These are phyloP conservation scores for Podila minutissima DNA, from an alignment of 192 early-diverging fungal species.

Conservation along the genomic window DNA sequence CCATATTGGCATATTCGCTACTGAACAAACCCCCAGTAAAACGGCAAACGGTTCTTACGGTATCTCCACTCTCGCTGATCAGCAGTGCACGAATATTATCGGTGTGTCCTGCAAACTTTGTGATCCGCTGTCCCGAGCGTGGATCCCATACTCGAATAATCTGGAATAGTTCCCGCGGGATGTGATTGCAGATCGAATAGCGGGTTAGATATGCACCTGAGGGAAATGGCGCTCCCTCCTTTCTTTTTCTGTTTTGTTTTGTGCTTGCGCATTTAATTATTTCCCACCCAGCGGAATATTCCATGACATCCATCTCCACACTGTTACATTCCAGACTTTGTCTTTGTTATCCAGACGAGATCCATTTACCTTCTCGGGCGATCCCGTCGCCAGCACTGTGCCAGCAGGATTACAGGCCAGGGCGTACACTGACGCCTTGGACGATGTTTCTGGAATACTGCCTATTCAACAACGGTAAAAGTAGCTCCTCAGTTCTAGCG, in stretches of 20 bases:
- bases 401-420: constrained; percentile 85
- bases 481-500: no score
- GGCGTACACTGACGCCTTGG: constrained; percentile 85
- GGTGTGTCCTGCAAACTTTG: constrained; percentile 91
- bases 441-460: constrained; percentile 59
- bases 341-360: no score
- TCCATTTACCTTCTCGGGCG: constrained; percentile 83
- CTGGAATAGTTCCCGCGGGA: constrained; percentile 33
- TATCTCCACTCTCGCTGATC: constrained; percentile 87
- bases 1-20: background rate
- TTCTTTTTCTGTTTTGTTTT: no score
- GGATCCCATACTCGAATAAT: constrained; percentile 93
- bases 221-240: no score
- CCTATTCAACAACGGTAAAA: constrained; percentile 11
- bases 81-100: constrained; percentile 93
- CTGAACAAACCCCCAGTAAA: background rate
- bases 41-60: constrained; percentile 55
- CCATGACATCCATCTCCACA: no score
- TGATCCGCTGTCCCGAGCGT: constrained; percentile 73
- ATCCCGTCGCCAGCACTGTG: constrained; percentile 86
- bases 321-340: no score
- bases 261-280: background rate
- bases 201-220: background rate
- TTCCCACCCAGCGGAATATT: no score
- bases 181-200: background rate